Evolutionary conservation across 1,139 yeast genomes (phyloP).

Genomic region (Kodamaea ohmeri): DNA sequence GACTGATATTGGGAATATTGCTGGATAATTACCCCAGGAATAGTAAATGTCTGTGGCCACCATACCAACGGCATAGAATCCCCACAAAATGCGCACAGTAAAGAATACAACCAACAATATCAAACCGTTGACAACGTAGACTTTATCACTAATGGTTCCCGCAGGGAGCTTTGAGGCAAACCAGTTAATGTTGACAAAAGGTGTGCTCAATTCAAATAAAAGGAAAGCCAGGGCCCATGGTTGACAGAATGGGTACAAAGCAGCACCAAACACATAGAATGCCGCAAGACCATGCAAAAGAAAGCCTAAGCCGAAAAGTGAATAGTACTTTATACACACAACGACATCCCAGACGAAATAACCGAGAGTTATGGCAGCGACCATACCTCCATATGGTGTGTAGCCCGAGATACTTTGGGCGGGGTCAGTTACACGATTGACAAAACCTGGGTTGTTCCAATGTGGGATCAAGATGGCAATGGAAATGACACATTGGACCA

Average conservation of each 20-base stretch:
- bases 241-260: slow-evolving; percentile 48
- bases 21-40: slow-evolving; percentile 29
- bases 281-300: slow-evolving; percentile 85
- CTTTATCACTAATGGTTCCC: slow-evolving; percentile 48
- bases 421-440: slow-evolving; percentile 46
- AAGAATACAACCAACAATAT: slow-evolving; percentile 70
- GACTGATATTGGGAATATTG: slow-evolving; percentile 43
- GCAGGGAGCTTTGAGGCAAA: slow-evolving; percentile 73
- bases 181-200: slow-evolving; percentile 92
- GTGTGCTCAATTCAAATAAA: slow-evolving; percentile 87
- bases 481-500: slow-evolving; percentile 71
- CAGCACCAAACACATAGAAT: slow-evolving; percentile 62
- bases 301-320: slow-evolving; percentile 78
- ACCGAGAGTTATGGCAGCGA: slow-evolving; percentile 70
- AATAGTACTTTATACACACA: slow-evolving; percentile 59
- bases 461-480: slow-evolving; percentile 54
- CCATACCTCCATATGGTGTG: slow-evolving; percentile 72
- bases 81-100: slow-evolving; percentile 79
- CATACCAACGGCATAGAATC: slow-evolving; percentile 65
- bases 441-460: slow-evolving; percentile 49
- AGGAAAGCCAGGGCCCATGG: slow-evolving; percentile 86
- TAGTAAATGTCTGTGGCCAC: slow-evolving; percentile 54
- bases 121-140: slow-evolving; percentile 67
- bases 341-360: slow-evolving; percentile 90
- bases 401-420: slow-evolving; percentile 52